Evolutionary conservation across 257 asterid species (phyloP).

Genomic region (Solanum sejunctum): DNA sequence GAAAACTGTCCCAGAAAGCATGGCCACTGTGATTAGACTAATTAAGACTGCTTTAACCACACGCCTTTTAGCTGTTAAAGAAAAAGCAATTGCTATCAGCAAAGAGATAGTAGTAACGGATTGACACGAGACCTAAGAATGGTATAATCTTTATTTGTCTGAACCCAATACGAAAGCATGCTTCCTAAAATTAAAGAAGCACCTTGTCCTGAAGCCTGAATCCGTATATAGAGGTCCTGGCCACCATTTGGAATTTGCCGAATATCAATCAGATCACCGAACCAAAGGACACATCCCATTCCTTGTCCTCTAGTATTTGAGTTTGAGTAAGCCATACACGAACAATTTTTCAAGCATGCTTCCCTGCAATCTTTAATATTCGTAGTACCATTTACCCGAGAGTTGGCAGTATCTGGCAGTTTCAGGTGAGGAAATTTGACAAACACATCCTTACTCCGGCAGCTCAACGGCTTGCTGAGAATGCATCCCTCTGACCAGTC

Average conservation of each 20-base stretch:
- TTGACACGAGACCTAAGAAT: neutral
- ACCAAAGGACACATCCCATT: slow-evolving; percentile 30
- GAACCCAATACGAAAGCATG: neutral
- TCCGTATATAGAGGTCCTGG: slow-evolving; percentile 25
- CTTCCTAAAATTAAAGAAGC: neutral
- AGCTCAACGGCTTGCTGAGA: slow-evolving; percentile 16
- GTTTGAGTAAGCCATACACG: slow-evolving; percentile 36
- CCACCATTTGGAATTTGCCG: slow-evolving; percentile 14
- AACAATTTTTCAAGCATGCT: slow-evolving; percentile 28
- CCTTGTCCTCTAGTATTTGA: slow-evolving; percentile 23
- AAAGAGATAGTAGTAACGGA: neutral
- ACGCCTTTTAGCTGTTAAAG: slow-evolving; percentile 3
- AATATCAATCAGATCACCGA: slow-evolving; percentile 25
- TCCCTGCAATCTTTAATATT: slow-evolving; percentile 21
- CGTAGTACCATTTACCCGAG: slow-evolving; percentile 20
- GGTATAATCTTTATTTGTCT: neutral
- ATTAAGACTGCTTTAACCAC: neutral
- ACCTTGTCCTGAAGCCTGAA: slow-evolving; percentile 17
- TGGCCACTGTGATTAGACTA: slow-evolving; percentile 5
- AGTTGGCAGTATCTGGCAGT: slow-evolving; percentile 16
- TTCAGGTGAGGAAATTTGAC: slow-evolving; percentile 21
- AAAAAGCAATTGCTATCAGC: neutral
- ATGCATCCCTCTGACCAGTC: slow-evolving; percentile 40
- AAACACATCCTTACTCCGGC: slow-evolving; percentile 24
- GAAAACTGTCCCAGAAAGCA: slow-evolving; percentile 10